Conservation (phyloP, 2,329 filamentous ascomycete species). For the Phialophora expanda region DNA sequence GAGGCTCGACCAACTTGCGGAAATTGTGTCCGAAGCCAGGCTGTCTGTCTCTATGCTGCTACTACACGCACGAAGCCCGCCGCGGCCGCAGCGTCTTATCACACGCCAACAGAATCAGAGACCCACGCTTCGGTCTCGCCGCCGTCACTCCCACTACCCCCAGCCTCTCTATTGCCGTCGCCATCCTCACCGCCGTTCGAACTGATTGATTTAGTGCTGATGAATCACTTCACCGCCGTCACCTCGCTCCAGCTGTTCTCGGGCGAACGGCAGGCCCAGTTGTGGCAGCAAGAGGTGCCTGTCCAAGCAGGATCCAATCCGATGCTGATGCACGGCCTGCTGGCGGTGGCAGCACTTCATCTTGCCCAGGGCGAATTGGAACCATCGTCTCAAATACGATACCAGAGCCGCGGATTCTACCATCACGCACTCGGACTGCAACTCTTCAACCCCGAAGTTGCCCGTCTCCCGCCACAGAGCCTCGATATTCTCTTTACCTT, state of each 20-base stretch:
- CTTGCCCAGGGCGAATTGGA: neutral
- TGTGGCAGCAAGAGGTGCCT: slow-evolving; percentile 1
- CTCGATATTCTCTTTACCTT: neutral
- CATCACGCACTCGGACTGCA: slow-evolving; percentile 1
- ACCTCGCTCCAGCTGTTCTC: neutral
- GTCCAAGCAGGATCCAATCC: neutral
- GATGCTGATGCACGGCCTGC: neutral
- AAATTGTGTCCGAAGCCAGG: neutral
- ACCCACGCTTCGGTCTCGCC: neutral
- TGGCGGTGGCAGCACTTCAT: neutral
- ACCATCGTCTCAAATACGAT: neutral
- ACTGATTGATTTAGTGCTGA: slow-evolving; percentile 2
- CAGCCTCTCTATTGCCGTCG: neutral
- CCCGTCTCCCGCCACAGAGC: neutral
- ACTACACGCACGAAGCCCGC: neutral
- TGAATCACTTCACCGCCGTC: slow-evolving; percentile 3
- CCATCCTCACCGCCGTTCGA: neutral
- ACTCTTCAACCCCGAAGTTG: neutral
- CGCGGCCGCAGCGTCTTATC: neutral
- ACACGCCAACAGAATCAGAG: neutral
- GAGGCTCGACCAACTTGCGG: neutral
- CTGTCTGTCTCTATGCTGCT: neutral
- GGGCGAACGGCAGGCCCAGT: neutral
- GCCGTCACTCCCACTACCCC: neutral
- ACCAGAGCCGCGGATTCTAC: neutral